Evolutionary conservation across 495 filamentous ascomycete genomes (phyloP).

Genomic region (Podospora pseudocomata): DNA sequence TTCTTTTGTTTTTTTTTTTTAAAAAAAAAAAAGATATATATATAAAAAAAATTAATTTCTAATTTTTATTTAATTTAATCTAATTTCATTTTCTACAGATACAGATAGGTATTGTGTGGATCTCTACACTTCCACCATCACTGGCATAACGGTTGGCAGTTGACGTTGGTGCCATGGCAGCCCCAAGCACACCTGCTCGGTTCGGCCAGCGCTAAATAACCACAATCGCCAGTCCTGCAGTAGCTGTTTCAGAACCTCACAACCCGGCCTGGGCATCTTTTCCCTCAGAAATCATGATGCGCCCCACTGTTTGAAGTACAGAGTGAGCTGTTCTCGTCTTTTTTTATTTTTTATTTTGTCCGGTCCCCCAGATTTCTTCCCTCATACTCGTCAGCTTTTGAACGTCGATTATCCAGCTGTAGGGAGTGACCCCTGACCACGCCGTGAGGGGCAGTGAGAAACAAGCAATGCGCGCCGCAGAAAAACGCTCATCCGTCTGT

Average conservation of each 20-base stretch:
- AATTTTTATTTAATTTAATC: too few relatives aligned
- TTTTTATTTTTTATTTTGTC: neutral
- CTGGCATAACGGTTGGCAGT: constrained; percentile 1
- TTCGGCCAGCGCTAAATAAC: constrained; percentile 3
- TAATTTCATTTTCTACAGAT: neutral
- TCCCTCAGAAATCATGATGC: neutral
- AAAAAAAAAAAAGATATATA: too few relatives aligned
- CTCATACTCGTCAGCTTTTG: neutral
- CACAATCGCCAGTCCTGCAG: constrained; percentile 3
- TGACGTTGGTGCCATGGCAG: neutral
- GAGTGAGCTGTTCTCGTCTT: neutral
- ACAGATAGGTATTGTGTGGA: neutral
- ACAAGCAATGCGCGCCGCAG: constrained; percentile 1
- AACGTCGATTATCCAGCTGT: neutral
- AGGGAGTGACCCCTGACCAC: constrained; percentile 3
- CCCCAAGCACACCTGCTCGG: neutral
- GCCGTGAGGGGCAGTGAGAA: neutral
- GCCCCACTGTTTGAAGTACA: neutral
- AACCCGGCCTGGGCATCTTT: constrained; percentile 1
- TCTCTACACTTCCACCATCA: neutral
- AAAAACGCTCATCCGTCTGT: neutral
- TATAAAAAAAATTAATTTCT: too few relatives aligned
- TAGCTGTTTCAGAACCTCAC: constrained; percentile 9
- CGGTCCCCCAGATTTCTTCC: neutral
- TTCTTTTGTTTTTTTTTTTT: too few relatives aligned